phyloP scores from a whole-genome alignment of 805 yeast species.

The Pichia scutulata region DNA sequence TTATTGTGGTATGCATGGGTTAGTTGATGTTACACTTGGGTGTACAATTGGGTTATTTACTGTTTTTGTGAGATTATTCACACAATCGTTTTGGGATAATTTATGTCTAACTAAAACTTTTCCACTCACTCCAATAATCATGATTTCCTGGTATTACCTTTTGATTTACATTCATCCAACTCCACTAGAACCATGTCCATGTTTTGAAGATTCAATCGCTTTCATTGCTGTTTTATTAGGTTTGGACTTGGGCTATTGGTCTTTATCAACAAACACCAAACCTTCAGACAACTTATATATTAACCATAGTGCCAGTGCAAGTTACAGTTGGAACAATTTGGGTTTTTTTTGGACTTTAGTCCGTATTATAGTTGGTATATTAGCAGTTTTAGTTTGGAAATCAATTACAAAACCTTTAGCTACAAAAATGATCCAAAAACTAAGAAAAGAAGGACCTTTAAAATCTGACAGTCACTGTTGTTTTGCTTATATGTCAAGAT shows the following conservation, averaged over 20 bases:
- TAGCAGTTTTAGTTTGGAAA: conserved; percentile 65
- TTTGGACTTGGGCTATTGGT: conserved; percentile 55
- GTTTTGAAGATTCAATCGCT: conserved; percentile 92
- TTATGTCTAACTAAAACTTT: conserved; percentile 26
- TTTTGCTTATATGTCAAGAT: conserved; percentile 52
- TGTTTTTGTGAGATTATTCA: conserved; percentile 37
- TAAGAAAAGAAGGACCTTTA: not conserved
- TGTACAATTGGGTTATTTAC: conserved; percentile 50
- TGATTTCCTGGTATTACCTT: conserved; percentile 36
- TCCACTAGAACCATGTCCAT: conserved; percentile 92
- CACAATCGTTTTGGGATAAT: conserved; percentile 39
- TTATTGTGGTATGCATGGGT: conserved; percentile 98
- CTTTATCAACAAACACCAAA: conserved; percentile 18
- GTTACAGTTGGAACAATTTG: conserved; percentile 16
- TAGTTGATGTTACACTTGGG: conserved; percentile 68
- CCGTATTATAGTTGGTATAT: conserved; percentile 57
- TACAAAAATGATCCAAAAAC: conserved; percentile 10
- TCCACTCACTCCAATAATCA: conserved; percentile 29
- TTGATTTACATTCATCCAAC: conserved; percentile 65
- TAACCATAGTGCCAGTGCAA: conserved; percentile 12
- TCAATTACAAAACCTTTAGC: conserved; percentile 60
- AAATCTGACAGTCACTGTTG: conserved; percentile 15
- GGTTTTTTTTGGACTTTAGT: conserved; percentile 36
- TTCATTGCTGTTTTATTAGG: conserved; percentile 86
- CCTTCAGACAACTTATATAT: conserved; percentile 8